These are phyloP conservation scores for Scorias spongiosa DNA, from an alignment of 2,329 filamentous ascomycete genomes.

Conservation along the genomic window DNA sequence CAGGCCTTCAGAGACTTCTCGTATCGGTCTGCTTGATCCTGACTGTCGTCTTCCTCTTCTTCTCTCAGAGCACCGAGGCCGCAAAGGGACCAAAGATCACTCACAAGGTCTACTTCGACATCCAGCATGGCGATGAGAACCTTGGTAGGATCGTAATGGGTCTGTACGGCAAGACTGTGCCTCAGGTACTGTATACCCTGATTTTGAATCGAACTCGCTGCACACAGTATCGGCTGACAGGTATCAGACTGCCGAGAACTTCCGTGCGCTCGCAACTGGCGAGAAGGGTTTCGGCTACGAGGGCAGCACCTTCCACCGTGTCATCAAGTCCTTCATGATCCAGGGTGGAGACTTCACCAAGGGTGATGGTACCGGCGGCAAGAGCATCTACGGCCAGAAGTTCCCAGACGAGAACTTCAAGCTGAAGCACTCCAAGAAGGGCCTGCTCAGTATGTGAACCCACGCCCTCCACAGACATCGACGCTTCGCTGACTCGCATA, in stretches of 20 bases:
- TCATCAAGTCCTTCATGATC: conserved; percentile 86
- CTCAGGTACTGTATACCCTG: conserved; percentile 37
- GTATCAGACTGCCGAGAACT: conserved; percentile 50
- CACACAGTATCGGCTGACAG: no score
- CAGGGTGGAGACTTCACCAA: conserved; percentile 81
- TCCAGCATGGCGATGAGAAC: conserved; percentile 57
- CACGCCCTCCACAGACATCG: background rate
- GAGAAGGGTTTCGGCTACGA: conserved; percentile 78
- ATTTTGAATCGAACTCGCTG: no score
- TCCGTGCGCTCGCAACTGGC: conserved; percentile 66
- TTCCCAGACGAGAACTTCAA: conserved; percentile 91
- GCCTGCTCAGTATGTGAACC: conserved; percentile 46
- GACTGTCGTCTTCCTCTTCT: conserved; percentile 57
- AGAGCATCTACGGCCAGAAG: conserved; percentile 75
- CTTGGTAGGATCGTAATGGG: conserved; percentile 66
- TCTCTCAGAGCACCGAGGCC: conserved; percentile 59
- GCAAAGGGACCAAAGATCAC: conserved; percentile 50
- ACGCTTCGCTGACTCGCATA: background rate
- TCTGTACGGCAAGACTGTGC: conserved; percentile 76
- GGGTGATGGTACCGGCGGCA: conserved; percentile 67
- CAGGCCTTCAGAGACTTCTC: conserved; percentile 55
- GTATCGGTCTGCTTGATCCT: conserved; percentile 62
- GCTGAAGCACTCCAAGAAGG: conserved; percentile 77
- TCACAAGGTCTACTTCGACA: conserved; percentile 62
- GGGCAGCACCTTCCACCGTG: conserved; percentile 72